Evolutionary conservation across 495 filamentous ascomycete genomes (phyloP), one percentile per base, ranked within the genome.

Genomic region (Cercophora scortea): DNA sequence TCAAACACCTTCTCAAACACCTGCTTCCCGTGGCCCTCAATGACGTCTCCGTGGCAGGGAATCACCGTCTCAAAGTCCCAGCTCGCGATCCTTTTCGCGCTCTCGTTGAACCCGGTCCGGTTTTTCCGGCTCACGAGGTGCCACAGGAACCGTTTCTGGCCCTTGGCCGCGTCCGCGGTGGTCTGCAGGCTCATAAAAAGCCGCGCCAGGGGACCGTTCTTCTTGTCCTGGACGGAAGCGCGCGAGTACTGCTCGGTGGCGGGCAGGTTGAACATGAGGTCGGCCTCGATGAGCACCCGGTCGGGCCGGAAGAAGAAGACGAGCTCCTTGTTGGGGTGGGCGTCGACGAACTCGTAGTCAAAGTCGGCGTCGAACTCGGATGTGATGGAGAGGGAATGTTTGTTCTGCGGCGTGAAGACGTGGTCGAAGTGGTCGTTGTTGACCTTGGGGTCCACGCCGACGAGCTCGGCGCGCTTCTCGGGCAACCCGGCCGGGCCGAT

Each of bases 1-100:
- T 79, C 83, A 72, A 95, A 88, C 10, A 95, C 78, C 68, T 87
- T 88, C 66, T 79, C 70, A 54, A 90, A 98, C 34, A 93, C 71
- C 8, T 73, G 82, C 71, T 89, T 93, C 32, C 79, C 90, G 38
- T 79, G 79, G 16, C 70, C 82, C 66, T 90, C 85, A 54, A 96
- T 84, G 32, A 87, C 83, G 76, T 98, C 93, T 8, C 93, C 93
- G 74, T 98, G 93, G 64, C 91, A 96, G 1, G 90, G 89, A 61
- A 97, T 82, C 54, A 98, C 77, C 16, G 81, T 85, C 55, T 90
- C 84, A 60, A 95, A 91, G 54, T 92, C 87, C 92, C 92, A 98
- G 40, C 61, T 62, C 32, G 77, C 73, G 55, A 98, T 94, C 54
- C 80, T 74, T 55, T 64, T 62, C 34, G 88, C 71, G 55, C 85